These are phyloP conservation scores for Scenedesmus sp. DNA, from an alignment of 163 green algal species.

Conservation along the genomic window DNA sequence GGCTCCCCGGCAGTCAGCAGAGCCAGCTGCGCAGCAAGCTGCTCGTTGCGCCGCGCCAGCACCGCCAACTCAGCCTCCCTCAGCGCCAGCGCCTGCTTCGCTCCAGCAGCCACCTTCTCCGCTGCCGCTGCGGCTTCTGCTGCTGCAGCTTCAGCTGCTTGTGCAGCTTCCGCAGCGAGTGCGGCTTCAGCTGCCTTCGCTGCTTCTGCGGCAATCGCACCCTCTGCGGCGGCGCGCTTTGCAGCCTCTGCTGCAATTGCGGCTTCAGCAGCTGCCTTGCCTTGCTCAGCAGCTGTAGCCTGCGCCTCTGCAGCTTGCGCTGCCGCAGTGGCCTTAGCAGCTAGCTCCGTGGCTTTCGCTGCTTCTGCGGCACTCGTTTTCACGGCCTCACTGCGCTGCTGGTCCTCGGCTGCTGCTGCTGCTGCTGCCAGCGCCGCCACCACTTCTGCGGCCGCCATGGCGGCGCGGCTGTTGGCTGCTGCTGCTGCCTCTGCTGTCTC, in stretches of 20 bases:
- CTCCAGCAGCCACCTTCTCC: neutral
- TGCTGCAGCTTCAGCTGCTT: neutral
- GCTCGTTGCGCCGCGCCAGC: neutral
- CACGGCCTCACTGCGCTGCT: neutral
- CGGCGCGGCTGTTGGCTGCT: neutral
- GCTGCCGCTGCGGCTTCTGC: neutral
- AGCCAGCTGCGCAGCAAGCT: conserved; percentile 30
- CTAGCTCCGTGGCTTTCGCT: neutral
- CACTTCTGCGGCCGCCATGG: neutral
- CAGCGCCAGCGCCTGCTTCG: neutral
- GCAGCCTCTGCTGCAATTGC: neutral
- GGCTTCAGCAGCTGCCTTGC: neutral
- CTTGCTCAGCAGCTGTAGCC: neutral
- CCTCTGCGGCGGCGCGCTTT: too few species aligned
- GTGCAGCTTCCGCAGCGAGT: neutral
- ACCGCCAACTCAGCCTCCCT: conserved; percentile 23
- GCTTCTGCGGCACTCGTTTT: neutral
- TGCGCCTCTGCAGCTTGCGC: neutral
- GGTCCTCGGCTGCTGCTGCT: neutral
- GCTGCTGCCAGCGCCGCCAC: neutral
- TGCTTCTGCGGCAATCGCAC: neutral
- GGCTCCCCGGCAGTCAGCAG: conserved; percentile 5
- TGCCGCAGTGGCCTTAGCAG: neutral
- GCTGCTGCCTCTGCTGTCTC: conserved; percentile 14
- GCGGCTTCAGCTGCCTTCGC: neutral